phyloP scores from a whole-genome alignment of 495 filamentous ascomycete genomes.

The Penicillium chermesinum region DNA sequence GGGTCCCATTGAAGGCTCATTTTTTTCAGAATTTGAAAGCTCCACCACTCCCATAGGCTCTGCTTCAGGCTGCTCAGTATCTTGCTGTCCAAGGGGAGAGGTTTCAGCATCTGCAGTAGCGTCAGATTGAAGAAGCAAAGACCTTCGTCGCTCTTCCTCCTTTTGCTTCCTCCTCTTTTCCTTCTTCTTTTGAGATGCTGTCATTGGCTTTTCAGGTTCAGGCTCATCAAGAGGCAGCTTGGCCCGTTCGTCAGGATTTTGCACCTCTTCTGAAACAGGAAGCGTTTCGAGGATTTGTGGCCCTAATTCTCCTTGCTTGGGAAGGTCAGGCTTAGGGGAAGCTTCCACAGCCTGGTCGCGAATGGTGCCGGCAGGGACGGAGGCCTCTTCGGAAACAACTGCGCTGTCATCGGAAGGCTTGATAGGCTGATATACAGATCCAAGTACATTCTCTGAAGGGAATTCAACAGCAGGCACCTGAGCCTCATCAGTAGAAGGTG shows the following conservation, averaged over 20 bases:
- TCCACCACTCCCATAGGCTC: not conserved
- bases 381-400: not conserved
- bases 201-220: constrained; percentile 12
- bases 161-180: constrained; percentile 15
- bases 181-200: constrained; percentile 6
- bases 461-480: constrained; percentile 1
- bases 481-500: not conserved
- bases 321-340: constrained; percentile 8
- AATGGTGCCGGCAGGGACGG: not conserved
- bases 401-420: not conserved
- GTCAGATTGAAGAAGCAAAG: constrained; percentile 10
- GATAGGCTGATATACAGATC: not conserved
- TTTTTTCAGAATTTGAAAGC: not conserved
- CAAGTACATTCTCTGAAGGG: constrained; percentile 1
- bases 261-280: not conserved
- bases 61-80: not conserved
- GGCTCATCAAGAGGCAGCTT: not conserved
- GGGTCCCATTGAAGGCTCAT: not conserved
- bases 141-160: constrained; percentile 31
- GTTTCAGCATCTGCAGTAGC: not conserved
- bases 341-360: constrained; percentile 1
- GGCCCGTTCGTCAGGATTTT: not conserved
- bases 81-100: not conserved
- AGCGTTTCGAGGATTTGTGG: not conserved
- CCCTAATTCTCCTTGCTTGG: constrained; percentile 10